A percentile compares a stretch with the other conserved stretches of the same genome.
phyloP scores from a whole-genome alignment of 2,329 filamentous ascomycete species.

The Cytospora schulzeri region DNA sequence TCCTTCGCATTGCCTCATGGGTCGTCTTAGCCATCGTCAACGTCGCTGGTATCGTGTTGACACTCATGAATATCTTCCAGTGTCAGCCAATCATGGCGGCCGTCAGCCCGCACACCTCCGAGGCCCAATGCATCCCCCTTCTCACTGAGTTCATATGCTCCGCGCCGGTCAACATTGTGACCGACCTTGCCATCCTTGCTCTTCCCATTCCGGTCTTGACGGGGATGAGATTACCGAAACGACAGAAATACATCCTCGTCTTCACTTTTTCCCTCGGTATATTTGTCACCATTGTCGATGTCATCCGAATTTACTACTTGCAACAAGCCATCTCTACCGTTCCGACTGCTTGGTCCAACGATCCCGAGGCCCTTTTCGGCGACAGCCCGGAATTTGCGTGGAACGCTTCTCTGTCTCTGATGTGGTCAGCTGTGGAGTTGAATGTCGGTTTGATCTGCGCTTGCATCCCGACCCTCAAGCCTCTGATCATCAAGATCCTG shows the following conservation, averaged over 20 bases:
- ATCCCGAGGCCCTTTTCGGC: conserved; percentile 51
- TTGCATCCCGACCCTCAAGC: conserved; percentile 90
- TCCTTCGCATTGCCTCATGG: conserved; percentile 83
- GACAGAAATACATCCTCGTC: conserved; percentile 86
- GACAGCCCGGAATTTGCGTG: conserved; percentile 59
- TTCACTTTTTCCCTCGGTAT: conserved; percentile 84
- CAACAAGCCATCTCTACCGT: conserved; percentile 66
- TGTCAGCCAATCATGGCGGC: conserved; percentile 74
- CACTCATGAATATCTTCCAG: conserved; percentile 85
- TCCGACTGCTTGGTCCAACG: conserved; percentile 40
- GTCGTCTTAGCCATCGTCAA: conserved; percentile 77
- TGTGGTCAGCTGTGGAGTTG: conserved; percentile 94
- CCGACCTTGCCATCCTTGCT: conserved; percentile 83
- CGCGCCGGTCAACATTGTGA: conserved; percentile 88
- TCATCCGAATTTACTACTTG: conserved; percentile 86
- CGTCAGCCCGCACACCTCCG: conserved; percentile 51
- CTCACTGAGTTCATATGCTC: conserved; percentile 70
- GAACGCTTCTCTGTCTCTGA: conserved; percentile 82
- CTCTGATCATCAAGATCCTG: conserved; percentile 70
- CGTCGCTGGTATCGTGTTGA: conserved; percentile 74
- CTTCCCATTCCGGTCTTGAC: conserved; percentile 88
- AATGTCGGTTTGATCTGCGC: conserved; percentile 88
- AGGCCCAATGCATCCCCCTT: conserved; percentile 55
- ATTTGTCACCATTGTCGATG: conserved; percentile 86
- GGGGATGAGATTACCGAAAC: conserved; percentile 77